phyloP scores from a whole-genome alignment of 2,329 filamentous ascomycete genomes.

The Ophiocordyceps unilateralis region DNA sequence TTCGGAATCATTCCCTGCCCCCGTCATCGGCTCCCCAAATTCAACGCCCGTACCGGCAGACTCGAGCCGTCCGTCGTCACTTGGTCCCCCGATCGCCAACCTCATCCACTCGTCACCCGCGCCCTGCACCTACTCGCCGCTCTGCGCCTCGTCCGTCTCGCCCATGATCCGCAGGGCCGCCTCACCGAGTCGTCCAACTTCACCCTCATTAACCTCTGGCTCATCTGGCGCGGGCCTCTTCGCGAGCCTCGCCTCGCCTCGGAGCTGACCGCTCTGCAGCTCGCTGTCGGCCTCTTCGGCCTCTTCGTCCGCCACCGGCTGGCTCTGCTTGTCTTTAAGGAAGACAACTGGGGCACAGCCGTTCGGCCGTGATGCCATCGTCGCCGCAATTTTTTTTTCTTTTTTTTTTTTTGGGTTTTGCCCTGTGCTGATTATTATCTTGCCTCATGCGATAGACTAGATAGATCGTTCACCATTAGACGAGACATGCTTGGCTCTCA shows the following conservation, averaged over 20 bases:
- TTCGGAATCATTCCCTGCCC: constrained; percentile 85
- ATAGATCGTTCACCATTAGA: not conserved
- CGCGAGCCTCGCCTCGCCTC: constrained; percentile 68
- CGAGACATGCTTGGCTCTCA: not conserved
- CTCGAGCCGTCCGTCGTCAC: constrained; percentile 74
- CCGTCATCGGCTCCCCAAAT: constrained; percentile 75
- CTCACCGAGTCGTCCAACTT: constrained; percentile 77
- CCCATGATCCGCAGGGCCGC: constrained; percentile 46
- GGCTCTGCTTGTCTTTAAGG: constrained; percentile 74
- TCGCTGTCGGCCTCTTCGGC: constrained; percentile 58
- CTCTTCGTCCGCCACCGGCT: constrained; percentile 74
- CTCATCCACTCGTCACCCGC: constrained; percentile 42
- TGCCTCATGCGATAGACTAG: not conserved
- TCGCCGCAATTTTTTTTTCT: not conserved
- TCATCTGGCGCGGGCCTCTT: constrained; percentile 87
- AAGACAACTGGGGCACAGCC: constrained; percentile 53
- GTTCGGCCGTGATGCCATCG: constrained; percentile 3
- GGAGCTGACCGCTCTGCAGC: constrained; percentile 68
- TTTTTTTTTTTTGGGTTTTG: not conserved
- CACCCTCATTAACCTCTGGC: constrained; percentile 87
- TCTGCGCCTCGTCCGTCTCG: constrained; percentile 51
- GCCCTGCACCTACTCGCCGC: constrained; percentile 51
- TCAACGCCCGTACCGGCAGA: constrained; percentile 70
- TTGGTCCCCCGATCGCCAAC: constrained; percentile 52
- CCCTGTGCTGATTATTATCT: too few species aligned